Conservation (phyloP, 192 early-diverging fungal genomes). For the Podila horticola region DNA sequence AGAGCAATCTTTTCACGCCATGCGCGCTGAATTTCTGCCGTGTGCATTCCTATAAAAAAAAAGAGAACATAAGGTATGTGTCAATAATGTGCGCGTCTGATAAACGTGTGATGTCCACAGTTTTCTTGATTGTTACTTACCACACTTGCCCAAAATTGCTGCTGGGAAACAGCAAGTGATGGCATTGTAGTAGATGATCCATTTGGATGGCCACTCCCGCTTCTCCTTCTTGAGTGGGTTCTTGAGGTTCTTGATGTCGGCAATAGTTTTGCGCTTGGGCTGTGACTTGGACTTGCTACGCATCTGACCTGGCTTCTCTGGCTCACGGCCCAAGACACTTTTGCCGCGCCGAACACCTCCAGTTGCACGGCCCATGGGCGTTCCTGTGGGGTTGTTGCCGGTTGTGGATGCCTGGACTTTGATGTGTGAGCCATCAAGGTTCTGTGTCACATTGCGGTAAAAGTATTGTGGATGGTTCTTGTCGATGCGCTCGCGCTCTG, state of each 20-base stretch:
- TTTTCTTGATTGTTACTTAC: conserved; percentile 26
- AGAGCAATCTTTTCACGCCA: conserved; percentile 95
- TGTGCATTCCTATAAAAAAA: conserved; percentile 62
- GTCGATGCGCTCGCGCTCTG: conserved; percentile 69
- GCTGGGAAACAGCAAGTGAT: conserved; percentile 57
- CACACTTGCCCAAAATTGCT: conserved; percentile 35
- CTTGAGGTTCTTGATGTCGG: conserved; percentile 56
- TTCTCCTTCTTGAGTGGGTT: conserved; percentile 53
- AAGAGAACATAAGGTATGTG: neutral
- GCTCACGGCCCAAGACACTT: conserved; percentile 44
- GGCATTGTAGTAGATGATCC: conserved; percentile 58
- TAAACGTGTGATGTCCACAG: neutral
- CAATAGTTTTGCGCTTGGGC: conserved; percentile 40
- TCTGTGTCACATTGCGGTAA: conserved; percentile 55
- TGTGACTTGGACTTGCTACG: conserved; percentile 44
- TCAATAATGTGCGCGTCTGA: neutral
- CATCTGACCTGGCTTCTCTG: conserved; percentile 45
- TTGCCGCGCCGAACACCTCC: conserved; percentile 40
- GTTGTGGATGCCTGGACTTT: conserved; percentile 45
- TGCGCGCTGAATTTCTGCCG: conserved; percentile 72
- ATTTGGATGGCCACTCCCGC: conserved; percentile 48
- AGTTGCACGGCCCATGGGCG: neutral
- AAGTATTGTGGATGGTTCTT: conserved; percentile 61
- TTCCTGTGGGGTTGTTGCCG: conserved; percentile 36
- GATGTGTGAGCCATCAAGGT: conserved; percentile 42